These are phyloP conservation scores for Yamadazyma scolyti DNA, from an alignment of 805 yeast genomes.

Conservation along the genomic window DNA sequence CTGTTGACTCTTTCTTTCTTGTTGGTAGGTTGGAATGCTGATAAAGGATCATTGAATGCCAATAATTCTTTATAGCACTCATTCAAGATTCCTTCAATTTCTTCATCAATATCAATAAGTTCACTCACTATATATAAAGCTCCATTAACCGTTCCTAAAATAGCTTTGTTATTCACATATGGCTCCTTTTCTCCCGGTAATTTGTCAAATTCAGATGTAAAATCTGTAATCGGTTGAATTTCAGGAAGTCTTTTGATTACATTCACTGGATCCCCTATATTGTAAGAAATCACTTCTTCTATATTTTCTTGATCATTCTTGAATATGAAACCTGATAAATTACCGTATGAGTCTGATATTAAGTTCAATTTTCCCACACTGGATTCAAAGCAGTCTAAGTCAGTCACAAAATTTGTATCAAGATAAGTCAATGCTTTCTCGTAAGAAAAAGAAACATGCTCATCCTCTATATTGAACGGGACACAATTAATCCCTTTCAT, in stretches of 20 bases:
- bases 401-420: no score
- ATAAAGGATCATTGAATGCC: slow-evolving; percentile 6
- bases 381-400: no score
- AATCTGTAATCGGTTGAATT: slow-evolving; percentile 2
- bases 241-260: slow-evolving; percentile 10
- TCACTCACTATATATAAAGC: slow-evolving; percentile 17
- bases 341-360: slow-evolving; percentile 29
- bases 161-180: slow-evolving; percentile 6
- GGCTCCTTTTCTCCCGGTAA: neutral
- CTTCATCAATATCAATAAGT: slow-evolving; percentile 11
- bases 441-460: neutral
- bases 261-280: slow-evolving; percentile 29
- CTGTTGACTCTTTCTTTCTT: slow-evolving; percentile 9
- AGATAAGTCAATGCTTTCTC: no score
- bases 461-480: neutral
- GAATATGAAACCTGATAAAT: slow-evolving; percentile 13
- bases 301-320: slow-evolving; percentile 1
- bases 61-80: slow-evolving; percentile 14
- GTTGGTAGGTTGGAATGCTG: slow-evolving; percentile 7
- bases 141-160: slow-evolving; percentile 28
- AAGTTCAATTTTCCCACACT: no score
- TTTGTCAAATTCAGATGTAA: slow-evolving; percentile 7
- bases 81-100: slow-evolving; percentile 9
- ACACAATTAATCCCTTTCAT: slow-evolving; percentile 15
- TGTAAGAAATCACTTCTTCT: slow-evolving; percentile 14